A percentile compares a stretch with the other conserved stretches of the same genome.
Evolutionary conservation across 1,139 yeast genomes (phyloP).

Genomic region (Spencermartinsiella ligniputridi): DNA sequence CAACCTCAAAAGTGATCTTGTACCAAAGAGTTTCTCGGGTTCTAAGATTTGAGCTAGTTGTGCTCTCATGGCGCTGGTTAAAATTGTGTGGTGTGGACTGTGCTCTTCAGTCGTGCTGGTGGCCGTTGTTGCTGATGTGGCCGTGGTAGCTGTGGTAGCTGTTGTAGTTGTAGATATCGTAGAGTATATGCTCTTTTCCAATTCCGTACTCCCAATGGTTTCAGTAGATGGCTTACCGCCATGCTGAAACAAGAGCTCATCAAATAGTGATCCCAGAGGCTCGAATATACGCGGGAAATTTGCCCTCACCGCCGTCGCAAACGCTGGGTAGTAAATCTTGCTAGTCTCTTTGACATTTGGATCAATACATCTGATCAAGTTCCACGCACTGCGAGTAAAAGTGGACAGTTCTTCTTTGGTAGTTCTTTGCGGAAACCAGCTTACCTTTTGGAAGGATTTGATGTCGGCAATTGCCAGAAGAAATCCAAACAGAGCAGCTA

Average conservation of each 20-base stretch:
- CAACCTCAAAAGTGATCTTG: slow-evolving; percentile 48
- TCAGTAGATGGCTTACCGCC: not conserved
- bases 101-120: slow-evolving; percentile 4
- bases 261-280: slow-evolving; percentile 25
- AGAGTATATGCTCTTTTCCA: not conserved
- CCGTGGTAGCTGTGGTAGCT: not conserved
- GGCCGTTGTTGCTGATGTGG: slow-evolving; percentile 32
- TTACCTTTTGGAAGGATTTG: slow-evolving; percentile 15
- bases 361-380: slow-evolving; percentile 19
- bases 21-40: slow-evolving; percentile 21
- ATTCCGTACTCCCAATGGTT: not conserved
- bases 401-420: slow-evolving; percentile 6
- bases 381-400: slow-evolving; percentile 15
- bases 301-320: slow-evolving; percentile 16
- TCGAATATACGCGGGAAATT: slow-evolving; percentile 25
- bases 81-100: slow-evolving; percentile 1
- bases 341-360: slow-evolving; percentile 12
- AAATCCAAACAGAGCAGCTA: slow-evolving; percentile 25
- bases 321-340: slow-evolving; percentile 19
- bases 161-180: not conserved
- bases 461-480: slow-evolving; percentile 24
- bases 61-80: slow-evolving; percentile 37
- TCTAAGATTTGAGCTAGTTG: slow-evolving; percentile 26
- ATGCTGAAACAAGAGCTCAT: slow-evolving; percentile 20
- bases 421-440: slow-evolving; percentile 9